Evolutionary conservation across 768 basidiomycete genomes (phyloP), one percentile per base, ranked within the genome.

Genomic region (Ramaria sp.): DNA sequence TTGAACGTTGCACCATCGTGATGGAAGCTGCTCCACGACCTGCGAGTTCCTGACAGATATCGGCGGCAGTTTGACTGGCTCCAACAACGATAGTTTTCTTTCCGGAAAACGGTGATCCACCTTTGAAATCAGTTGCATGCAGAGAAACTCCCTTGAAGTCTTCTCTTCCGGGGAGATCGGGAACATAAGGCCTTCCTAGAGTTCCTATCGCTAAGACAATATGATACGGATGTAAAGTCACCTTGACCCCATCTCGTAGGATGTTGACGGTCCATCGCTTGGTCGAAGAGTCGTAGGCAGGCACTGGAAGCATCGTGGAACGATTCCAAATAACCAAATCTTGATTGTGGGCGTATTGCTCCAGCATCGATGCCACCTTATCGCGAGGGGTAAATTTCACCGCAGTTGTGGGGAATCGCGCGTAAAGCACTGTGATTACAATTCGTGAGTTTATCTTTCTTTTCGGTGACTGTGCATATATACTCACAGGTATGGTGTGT

Each of bases 241-340:
- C 55, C 4, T 48, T 34, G 15, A 36, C 56, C 1, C 71, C 73
- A 27, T 62, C 57, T 41, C 61, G 63, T 24, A 63, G 54, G 28
- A 76, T 56, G n/a, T 57, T 59, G 2, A 71, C 63, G 1, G 63
- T 66, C 73, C 73, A 75, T 38, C 60, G 61, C 43, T 64, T 64
- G 1, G 58, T 54, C 2, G 30, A 28, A n/a, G 53, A 22, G 59
- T 74, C 65, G 58, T 72, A 75, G 16, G 24, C 58, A 3, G 73
- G 69, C 7, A 54, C 57, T 0, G 71, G 67, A 1, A 67, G 52
- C 6, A 68, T 60, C 10, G 59, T 59, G 4, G 71, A 66, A 30
- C 63, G 62, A 12, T 68, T 73, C 75, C 75, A 77, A 3, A 76
- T 66, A 8, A 68, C 61, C 10, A 76, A 62, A 49, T n/a, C n/a